Base-by-base conservation (phyloP, 805 yeast species). In the Sugiyamaella smithiae region DNA sequence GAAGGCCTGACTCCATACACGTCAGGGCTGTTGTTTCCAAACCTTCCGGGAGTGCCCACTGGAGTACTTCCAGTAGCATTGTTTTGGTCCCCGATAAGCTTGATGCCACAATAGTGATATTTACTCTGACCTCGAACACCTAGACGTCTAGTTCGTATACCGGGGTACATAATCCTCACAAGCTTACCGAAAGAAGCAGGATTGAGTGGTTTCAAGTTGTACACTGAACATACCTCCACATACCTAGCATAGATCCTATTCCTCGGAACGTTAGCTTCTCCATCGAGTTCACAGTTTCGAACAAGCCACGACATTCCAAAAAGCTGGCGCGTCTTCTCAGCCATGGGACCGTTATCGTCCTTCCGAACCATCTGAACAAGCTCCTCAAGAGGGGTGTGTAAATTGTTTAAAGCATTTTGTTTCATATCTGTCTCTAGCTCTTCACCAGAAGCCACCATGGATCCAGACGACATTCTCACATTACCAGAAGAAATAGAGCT, bases 81-180 rank as follows among this genome's bases (percentile, higher is more conserved):
- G 43, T 51, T 45, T 16, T 46, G 52, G 55, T 70, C 72, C 20
- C 69, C 74, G 6, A 72, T 58, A 52, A 71, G 67, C 54, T 74
- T 75, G 45, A 89, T 73, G 2, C 95, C 95, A 65, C 91, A 85
- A 61, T 87, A 88, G 63, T 88, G 95, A 65, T 89, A 89, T 62
- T 84, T 84, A 17, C 91, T 81, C 60, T 83, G 85, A 1, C 90
- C 90, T 43, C 95, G 73, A 64, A 82, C 79, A 1, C 97, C 97
- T 46, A 88, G 70, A 46, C 97, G 74, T 54, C 95, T 75, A 0
- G 93, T 85, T 25, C 81, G 80, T 52, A 87, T 70, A 47, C 72
- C 70, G 0, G 95, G 93, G 57, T 76, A 84, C 3, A 80, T 66
- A 3, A 82, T 69, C 50, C 82, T 72, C 16, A 86, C 87, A 37